Percentiles rank a stretch among this genome's conserved stretches.
These are phyloP conservation scores for Drechslera avenae DNA, from an alignment of 2,329 filamentous ascomycete genomes.

Conservation along the genomic window DNA sequence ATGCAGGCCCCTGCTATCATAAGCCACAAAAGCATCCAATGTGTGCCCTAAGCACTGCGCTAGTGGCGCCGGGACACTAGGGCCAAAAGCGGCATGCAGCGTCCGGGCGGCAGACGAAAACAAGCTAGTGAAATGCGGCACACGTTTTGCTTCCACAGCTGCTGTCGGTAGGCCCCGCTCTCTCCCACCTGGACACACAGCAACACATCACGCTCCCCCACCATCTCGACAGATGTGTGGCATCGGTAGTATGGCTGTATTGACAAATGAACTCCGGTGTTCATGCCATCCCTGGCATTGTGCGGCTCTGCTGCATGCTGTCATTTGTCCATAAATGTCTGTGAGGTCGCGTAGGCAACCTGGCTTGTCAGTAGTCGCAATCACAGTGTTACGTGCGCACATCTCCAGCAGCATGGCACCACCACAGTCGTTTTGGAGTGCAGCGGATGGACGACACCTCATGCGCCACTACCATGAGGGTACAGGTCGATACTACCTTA, in stretches of 20 bases:
- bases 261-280: not conserved
- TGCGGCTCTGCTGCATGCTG: conserved; percentile 4
- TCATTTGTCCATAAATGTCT: not conserved
- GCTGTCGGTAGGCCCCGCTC: not conserved
- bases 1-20: too few species aligned
- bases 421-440: too few species aligned
- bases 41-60: too few species aligned
- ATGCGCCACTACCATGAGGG: too few species aligned
- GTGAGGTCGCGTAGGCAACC: not conserved
- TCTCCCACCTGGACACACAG: not conserved
- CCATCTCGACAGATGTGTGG: not conserved
- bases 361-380: not conserved
- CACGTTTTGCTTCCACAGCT: not conserved
- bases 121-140: too few species aligned
- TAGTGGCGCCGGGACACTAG: too few species aligned
- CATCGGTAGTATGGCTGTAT: not conserved
- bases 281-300: not conserved
- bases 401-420: too few species aligned
- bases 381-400: too few species aligned
- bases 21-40: too few species aligned
- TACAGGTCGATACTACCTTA: not conserved
- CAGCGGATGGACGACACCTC: too few species aligned
- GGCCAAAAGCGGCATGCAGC: too few species aligned
- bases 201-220: not conserved
- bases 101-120: too few species aligned